Evolutionary conservation across 2,329 filamentous ascomycete genomes (phyloP).

Genomic region (Rhinocladiella similis): DNA sequence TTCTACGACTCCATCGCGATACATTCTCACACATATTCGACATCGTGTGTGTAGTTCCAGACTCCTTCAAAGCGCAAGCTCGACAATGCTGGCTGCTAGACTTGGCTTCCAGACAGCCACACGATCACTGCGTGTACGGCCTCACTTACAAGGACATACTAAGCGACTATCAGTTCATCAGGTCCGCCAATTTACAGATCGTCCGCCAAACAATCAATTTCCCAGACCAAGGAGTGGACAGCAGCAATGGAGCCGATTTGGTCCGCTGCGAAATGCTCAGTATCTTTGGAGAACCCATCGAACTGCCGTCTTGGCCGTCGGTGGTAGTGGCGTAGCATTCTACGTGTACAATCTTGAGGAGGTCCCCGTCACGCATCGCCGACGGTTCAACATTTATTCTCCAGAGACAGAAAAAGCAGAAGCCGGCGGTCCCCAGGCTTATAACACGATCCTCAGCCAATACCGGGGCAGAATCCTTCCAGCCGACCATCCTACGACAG

Average conservation of each 20-base stretch:
- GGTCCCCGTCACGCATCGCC: constrained; percentile 54
- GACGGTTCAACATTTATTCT: constrained; percentile 60
- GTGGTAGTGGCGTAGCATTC: constrained; percentile 47
- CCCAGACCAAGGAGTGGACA: constrained; percentile 4
- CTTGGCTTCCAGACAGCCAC: constrained; percentile 12
- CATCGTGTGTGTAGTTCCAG: neutral
- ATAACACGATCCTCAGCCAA: constrained; percentile 49
- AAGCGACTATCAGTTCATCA: neutral
- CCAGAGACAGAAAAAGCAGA: constrained; percentile 45
- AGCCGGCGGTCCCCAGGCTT: constrained; percentile 43
- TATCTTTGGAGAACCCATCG: constrained; percentile 29
- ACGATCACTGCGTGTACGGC: constrained; percentile 4
- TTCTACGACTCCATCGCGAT: too few species aligned
- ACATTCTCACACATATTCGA: too few species aligned
- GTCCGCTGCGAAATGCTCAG: constrained; percentile 25
- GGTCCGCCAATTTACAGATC: constrained; percentile 1
- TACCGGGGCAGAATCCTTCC: constrained; percentile 51
- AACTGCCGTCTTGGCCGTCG: constrained; percentile 24
- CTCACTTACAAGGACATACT: neutral
- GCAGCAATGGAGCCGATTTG: constrained; percentile 26
- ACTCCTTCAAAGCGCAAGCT: neutral
- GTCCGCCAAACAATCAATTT: constrained; percentile 24
- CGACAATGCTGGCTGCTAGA: constrained; percentile 18
- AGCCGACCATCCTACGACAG: constrained; percentile 48
- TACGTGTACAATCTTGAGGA: constrained; percentile 59